Evolutionary conservation across 306 rosid species (phyloP).

Genomic region (Malus fusca): DNA sequence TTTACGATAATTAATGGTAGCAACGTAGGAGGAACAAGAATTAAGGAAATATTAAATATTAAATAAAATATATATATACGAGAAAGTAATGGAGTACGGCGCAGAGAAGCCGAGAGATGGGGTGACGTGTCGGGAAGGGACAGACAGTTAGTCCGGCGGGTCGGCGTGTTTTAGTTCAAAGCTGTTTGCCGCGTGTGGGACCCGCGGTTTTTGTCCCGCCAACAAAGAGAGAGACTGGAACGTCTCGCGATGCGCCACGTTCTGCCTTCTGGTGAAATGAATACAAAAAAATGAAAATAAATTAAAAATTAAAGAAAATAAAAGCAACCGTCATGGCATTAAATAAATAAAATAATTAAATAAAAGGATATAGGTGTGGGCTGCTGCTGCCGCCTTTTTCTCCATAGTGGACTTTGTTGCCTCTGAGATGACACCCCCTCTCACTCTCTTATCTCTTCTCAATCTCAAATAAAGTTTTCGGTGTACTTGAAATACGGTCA

Average conservation of each 20-base stretch:
- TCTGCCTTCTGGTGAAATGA: background rate
- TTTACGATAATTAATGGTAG: background rate
- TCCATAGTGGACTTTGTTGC: constrained; percentile 26
- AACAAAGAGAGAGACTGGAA: background rate
- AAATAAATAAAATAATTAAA: background rate
- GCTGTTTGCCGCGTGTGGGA: constrained; percentile 11
- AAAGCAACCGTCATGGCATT: constrained; percentile 8
- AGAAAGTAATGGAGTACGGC: background rate
- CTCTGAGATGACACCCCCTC: constrained; percentile 30
- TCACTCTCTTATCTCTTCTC: background rate
- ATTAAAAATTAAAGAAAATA: background rate
- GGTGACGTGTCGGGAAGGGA: constrained; percentile 45
- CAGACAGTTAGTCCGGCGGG: constrained; percentile 42
- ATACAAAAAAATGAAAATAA: too few species aligned
- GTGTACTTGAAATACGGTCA: rapidly evolving
- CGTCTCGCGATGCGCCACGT: constrained; percentile 21
- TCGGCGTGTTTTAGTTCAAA: constrained; percentile 22
- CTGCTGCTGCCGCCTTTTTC: constrained; percentile 24
- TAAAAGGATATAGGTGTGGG: constrained; percentile 18
- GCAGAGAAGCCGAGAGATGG: constrained; percentile 1
- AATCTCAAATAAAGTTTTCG: too few species aligned
- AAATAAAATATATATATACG: background rate
- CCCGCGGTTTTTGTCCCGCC: constrained; percentile 1
- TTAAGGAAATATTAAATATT: background rate
- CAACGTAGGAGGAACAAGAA: background rate